A percentile compares a stretch with the other conserved stretches of the same genome.
Conservation (phyloP, 2,329 filamentous ascomycete species). For the Elsinoe necatrix region DNA sequence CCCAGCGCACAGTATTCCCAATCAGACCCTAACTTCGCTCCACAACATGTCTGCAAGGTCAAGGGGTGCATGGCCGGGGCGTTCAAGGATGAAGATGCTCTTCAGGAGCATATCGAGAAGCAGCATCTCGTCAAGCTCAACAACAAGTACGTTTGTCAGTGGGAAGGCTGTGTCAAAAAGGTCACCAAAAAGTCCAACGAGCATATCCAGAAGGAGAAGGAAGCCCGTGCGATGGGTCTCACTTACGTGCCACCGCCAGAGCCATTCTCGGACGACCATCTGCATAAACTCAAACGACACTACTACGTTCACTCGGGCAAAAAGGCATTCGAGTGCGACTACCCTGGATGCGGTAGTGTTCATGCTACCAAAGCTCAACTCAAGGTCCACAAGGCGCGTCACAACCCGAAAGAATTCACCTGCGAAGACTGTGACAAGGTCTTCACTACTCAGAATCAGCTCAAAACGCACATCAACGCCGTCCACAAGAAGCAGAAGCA, state of each 20-base stretch:
- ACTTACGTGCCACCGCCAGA: conserved; percentile 11
- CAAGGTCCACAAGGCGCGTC: conserved; percentile 14
- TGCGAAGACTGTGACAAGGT: conserved; percentile 14
- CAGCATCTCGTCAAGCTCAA: conserved; percentile 11
- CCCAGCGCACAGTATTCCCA: neutral
- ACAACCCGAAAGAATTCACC: conserved; percentile 14
- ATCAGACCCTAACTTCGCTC: neutral
- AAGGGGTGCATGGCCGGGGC: conserved; percentile 12
- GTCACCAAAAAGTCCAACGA: conserved; percentile 15
- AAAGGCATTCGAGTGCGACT: conserved; percentile 15
- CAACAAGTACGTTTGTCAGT: conserved; percentile 14
- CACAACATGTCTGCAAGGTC: conserved; percentile 11
- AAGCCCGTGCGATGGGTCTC: conserved; percentile 7
- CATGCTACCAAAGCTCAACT: conserved; percentile 14
- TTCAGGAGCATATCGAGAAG: conserved; percentile 14
- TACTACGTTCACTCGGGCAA: conserved; percentile 15
- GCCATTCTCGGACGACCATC: conserved; percentile 15
- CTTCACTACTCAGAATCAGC: conserved; percentile 15
- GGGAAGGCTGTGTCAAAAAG: conserved; percentile 15
- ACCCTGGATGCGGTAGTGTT: conserved; percentile 13
- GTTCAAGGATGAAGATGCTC: conserved; percentile 14
- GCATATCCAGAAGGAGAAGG: conserved; percentile 15
- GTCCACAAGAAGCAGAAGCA: conserved; percentile 16
- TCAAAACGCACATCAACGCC: conserved; percentile 15
- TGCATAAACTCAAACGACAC: conserved; percentile 14